phyloP scores from a whole-genome alignment of 2,329 filamentous ascomycete genomes.

The Magnaporthiopsis incrustans region DNA sequence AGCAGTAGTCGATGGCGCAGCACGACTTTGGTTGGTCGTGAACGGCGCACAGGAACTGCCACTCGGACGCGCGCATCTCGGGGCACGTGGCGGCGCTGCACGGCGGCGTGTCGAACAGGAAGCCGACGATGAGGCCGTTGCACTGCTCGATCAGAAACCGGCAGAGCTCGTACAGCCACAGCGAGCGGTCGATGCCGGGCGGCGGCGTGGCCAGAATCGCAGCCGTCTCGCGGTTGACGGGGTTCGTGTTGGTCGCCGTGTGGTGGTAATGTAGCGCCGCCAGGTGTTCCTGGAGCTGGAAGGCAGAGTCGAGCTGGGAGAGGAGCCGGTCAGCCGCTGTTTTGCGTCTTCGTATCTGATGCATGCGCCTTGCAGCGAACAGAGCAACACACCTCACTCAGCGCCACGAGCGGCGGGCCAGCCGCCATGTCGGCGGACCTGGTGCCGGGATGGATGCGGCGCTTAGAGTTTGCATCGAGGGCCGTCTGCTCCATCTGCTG shows the following conservation, averaged over 20 bases:
- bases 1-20: slow-evolving; percentile 98
- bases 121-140: slow-evolving; percentile 84
- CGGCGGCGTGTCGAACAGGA: slow-evolving; percentile 83
- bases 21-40: slow-evolving; percentile 95
- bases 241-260: slow-evolving; percentile 57
- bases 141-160: slow-evolving; percentile 92
- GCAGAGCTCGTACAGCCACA: slow-evolving; percentile 97
- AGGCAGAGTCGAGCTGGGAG: slow-evolving; percentile 82
- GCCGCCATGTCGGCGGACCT: slow-evolving; percentile 88
- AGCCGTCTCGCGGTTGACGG: slow-evolving; percentile 71
- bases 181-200: slow-evolving; percentile 69
- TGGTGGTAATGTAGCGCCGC: slow-evolving; percentile 82
- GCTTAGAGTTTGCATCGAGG: slow-evolving; percentile 65
- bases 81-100: slow-evolving; percentile 87
- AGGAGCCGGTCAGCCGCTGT: slow-evolving; percentile 10
- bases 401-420: slow-evolving; percentile 78
- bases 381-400: slow-evolving; percentile 60
- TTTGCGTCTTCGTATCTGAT: not conserved
- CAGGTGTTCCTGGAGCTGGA: slow-evolving; percentile 94
- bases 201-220: slow-evolving; percentile 71
- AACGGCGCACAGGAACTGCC: slow-evolving; percentile 97
- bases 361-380: not conserved
- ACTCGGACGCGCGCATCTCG: slow-evolving; percentile 97
- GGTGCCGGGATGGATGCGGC: slow-evolving; percentile 87
- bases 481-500: slow-evolving; percentile 55